These are phyloP conservation scores for Apiospora phragmitis DNA, from an alignment of 2,329 filamentous ascomycete species.

Conservation along the genomic window DNA sequence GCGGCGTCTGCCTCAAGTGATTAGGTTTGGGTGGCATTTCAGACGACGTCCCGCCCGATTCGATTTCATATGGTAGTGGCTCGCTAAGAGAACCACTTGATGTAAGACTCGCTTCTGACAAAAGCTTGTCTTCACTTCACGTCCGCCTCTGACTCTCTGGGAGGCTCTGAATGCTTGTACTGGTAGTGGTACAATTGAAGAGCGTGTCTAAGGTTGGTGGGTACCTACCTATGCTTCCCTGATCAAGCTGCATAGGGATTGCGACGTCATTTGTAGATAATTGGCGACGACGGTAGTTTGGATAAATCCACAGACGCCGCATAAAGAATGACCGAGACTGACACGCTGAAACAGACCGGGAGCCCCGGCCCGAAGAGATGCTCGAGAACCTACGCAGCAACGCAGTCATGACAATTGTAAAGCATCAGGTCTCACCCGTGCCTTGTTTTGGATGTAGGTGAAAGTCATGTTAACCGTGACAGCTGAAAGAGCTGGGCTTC, in stretches of 20 bases:
- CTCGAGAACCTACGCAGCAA: background rate
- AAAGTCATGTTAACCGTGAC: background rate
- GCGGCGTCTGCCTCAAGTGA: background rate
- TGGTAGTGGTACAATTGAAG: background rate
- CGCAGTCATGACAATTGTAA: background rate
- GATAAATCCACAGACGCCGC: background rate
- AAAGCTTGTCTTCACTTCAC: conserved; percentile 5
- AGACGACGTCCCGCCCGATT: background rate
- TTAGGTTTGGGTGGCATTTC: background rate
- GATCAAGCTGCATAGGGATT: background rate
- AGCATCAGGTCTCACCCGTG: background rate
- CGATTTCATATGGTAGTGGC: background rate
- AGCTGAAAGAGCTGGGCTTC: background rate
- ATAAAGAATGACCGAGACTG: background rate
- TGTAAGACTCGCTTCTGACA: background rate
- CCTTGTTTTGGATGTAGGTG: background rate
- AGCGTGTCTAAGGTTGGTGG: background rate
- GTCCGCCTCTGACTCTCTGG: background rate
- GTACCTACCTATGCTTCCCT: background rate
- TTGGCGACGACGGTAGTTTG: background rate
- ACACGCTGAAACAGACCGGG: background rate
- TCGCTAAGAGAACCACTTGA: background rate
- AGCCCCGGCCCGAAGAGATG: background rate
- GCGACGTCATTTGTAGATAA: background rate
- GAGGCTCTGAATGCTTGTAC: background rate